Evolutionary conservation across 208 protist species (phyloP).

Genomic region (Kentomonas sorsogonicus): DNA sequence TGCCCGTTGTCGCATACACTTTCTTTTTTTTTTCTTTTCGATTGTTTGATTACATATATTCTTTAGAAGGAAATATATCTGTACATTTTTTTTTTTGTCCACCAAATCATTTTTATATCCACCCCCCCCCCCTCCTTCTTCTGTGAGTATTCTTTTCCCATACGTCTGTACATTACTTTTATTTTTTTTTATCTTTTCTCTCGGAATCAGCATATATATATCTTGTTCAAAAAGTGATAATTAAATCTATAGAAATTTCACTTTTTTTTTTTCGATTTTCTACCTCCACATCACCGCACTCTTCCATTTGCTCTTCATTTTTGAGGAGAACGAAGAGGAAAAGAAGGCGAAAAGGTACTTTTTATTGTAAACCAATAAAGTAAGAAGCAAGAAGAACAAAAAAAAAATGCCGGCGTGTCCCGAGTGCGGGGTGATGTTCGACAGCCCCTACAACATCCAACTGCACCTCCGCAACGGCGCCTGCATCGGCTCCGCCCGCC

Average conservation of each 20-base stretch:
- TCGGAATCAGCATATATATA: too few species aligned
- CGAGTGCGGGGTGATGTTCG: constrained; percentile 42
- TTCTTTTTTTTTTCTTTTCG: constrained; percentile 11
- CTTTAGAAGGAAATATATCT: neutral
- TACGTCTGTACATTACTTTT: neutral
- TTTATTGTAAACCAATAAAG: too few species aligned
- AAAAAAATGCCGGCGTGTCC: constrained; percentile 35
- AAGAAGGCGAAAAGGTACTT: too few species aligned
- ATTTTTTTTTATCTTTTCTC: constrained; percentile 13
- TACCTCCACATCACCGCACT: too few species aligned
- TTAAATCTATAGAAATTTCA: neutral
- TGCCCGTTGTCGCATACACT: too few species aligned
- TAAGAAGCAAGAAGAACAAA: too few species aligned
- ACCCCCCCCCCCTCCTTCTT: neutral
- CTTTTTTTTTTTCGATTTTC: neutral
- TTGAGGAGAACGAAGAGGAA: too few species aligned
- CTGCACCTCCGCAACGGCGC: constrained; percentile 10
- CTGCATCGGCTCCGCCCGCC: neutral
- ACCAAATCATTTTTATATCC: neutral
- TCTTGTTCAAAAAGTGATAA: neutral
- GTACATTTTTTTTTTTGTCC: constrained; percentile 5
- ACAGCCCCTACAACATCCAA: constrained; percentile 26
- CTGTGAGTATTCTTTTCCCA: constrained; percentile 1
- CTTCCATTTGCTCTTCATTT: too few species aligned
- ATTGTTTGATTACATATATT: constrained; percentile 1